A percentile compares a stretch with the other conserved stretches of the same genome.
phyloP scores from a whole-genome alignment of 1,284 basidiomycete species.

The Apiotrichum montevideense region DNA sequence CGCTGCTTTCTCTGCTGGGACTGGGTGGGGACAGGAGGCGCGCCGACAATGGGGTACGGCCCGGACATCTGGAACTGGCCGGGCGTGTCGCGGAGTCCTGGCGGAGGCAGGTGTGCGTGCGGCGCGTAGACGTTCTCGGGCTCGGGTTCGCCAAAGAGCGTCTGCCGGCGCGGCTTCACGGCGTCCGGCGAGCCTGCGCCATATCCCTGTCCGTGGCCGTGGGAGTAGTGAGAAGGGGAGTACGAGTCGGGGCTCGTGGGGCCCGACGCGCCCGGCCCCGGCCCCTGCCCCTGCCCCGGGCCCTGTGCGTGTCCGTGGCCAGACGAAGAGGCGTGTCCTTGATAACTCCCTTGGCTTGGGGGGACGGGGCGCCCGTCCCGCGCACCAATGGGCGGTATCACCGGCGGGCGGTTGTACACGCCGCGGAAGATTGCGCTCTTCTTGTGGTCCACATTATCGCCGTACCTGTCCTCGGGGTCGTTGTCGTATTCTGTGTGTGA shows the following conservation, averaged over 20 bases:
- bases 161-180: neutral
- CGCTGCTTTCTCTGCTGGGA: neutral
- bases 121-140: neutral
- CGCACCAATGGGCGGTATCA: neutral
- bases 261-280: neutral
- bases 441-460: constrained; percentile 22
- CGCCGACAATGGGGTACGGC: constrained; percentile 1
- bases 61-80: neutral
- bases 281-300: neutral
- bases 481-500: constrained; percentile 42
- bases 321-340: neutral
- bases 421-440: constrained; percentile 38
- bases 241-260: neutral
- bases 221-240: neutral
- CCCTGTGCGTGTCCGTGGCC: neutral
- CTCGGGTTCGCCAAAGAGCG: neutral
- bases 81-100: neutral
- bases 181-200: neutral
- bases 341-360: neutral
- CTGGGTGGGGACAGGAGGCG: neutral
- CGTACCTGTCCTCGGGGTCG: constrained; percentile 20
- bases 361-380: neutral
- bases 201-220: neutral
- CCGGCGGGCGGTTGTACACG: constrained; percentile 20
- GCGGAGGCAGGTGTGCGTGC: neutral